phyloP scores from a whole-genome alignment of 768 basidiomycete genomes.

The Albatrellus ellisii region DNA sequence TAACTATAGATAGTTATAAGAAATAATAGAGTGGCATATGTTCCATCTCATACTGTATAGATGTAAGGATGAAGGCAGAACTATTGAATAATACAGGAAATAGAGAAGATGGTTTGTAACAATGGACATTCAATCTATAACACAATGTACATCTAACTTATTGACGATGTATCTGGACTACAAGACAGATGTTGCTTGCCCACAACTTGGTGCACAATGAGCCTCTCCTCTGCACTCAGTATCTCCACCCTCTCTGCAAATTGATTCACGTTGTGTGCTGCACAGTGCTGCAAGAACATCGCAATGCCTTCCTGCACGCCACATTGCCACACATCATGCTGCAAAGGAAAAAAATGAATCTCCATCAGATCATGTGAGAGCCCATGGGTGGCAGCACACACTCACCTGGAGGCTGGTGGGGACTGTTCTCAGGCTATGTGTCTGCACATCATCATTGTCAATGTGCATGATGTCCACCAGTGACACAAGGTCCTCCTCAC shows the following conservation, averaged over 20 bases:
- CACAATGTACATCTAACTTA: too few relatives aligned
- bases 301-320: slow-evolving; percentile 47
- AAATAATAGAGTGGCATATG: too few relatives aligned
- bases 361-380: background rate
- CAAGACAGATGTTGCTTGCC: too few relatives aligned
- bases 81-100: too few relatives aligned
- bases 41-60: too few relatives aligned
- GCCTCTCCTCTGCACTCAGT: slow-evolving; percentile 55
- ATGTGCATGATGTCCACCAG: slow-evolving; percentile 75
- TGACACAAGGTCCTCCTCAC: slow-evolving; percentile 70
- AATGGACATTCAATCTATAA: too few relatives aligned
- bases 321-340: too few relatives aligned
- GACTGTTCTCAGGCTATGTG: slow-evolving; percentile 65
- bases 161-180: too few relatives aligned
- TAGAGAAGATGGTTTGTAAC: too few relatives aligned
- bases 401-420: slow-evolving; percentile 70
- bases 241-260: slow-evolving; percentile 57
- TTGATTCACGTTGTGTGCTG: slow-evolving; percentile 42
- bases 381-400: too few relatives aligned
- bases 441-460: slow-evolving; percentile 66
- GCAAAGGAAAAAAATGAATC: background rate
- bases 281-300: slow-evolving; percentile 57
- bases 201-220: slow-evolving; percentile 37
- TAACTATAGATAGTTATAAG: too few relatives aligned
- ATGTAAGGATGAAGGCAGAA: too few relatives aligned